Evolutionary conservation across 2,329 filamentous ascomycete genomes (phyloP), one percentile per base, ranked within the genome.

Genomic region (Dichotomopilus funicola): DNA sequence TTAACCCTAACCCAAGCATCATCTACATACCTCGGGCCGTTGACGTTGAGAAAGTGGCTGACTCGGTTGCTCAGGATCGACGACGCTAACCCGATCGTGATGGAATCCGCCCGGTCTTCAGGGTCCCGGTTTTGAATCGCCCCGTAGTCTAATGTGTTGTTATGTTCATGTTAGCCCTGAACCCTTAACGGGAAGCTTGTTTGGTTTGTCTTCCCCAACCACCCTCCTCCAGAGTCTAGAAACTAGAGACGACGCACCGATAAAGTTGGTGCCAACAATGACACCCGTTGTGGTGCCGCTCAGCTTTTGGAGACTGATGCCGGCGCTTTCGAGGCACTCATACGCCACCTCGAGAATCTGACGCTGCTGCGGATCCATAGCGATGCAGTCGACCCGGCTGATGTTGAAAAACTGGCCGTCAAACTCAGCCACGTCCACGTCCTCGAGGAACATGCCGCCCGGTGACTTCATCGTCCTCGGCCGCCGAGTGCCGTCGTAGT

Each of bases 381-480:
- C 56, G n/a, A 64, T 60, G 35, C 68, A 69, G 52, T 73, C 70
- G 10, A 57, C 55, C 2, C 64, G 60, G 5, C 61, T 61, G 19
- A 73, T 67, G 45, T 64, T 62, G 59, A 73, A 73, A 50, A 71
- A 72, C 0, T 44, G 36, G 19, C 68, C 67, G 50, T 75, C 71
- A 44, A 75, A 72, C 47, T 54, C 55, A 1, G 65, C 62, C 1
- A 55, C 49, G 0, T 54, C 51, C 1, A 49, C 13, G 27, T 55
- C 37, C 19, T 36, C 35, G n/a, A 58, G 0, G 73, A 68, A 2
- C 37, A 40, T 40, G 37, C 37, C 37, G 37, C 37, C 37, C 37
- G 37, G 37, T 40, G 8, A 12, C 9, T 12, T 9, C 37, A 40
- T 40, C 9, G 37, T 40, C 37, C 37, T 40, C 12, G 37, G 37